Percentiles rank a stretch among this genome's conserved stretches.
Evolutionary conservation across 805 yeast genomes (phyloP).

Genomic region (Lachancea waltii): DNA sequence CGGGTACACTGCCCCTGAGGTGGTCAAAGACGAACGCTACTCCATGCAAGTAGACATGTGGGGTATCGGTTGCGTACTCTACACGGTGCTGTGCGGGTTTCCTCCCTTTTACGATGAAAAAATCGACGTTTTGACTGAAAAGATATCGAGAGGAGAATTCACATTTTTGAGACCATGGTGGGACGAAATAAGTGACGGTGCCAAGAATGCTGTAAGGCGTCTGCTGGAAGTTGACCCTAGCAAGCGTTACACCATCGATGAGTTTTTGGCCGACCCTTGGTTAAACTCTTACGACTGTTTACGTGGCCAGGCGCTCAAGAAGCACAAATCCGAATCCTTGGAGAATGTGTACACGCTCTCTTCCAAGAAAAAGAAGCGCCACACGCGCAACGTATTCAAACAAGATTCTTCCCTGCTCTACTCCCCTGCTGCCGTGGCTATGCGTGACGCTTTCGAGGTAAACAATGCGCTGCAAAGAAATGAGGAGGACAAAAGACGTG

Average conservation of each 20-base stretch:
- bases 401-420: conserved; percentile 32
- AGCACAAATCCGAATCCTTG: conserved; percentile 7
- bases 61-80: conserved; percentile 95
- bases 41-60: conserved; percentile 97
- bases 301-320: conserved; percentile 7
- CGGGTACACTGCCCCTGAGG: conserved; percentile 97
- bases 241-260: conserved; percentile 59
- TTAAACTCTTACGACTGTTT: conserved; percentile 29
- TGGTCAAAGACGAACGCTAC: conserved; percentile 87
- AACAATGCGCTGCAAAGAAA: conserved; percentile 80
- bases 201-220: conserved; percentile 60
- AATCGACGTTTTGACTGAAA: conserved; percentile 60
- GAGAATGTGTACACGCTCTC: conserved; percentile 7
- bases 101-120: conserved; percentile 87
- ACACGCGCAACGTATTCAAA: conserved; percentile 14
- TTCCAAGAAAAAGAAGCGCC: conserved; percentile 19
- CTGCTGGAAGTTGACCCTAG: conserved; percentile 65
- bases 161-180: conserved; percentile 81
- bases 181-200: conserved; percentile 71
- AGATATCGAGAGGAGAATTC: conserved; percentile 66
- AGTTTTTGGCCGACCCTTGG: conserved; percentile 72
- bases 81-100: conserved; percentile 90
- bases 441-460: conserved; percentile 81
- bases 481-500: conserved; percentile 47
- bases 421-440: conserved; percentile 71